Conservation (phyloP, 352 stramenopile species). For the Synura sp. region DNA sequence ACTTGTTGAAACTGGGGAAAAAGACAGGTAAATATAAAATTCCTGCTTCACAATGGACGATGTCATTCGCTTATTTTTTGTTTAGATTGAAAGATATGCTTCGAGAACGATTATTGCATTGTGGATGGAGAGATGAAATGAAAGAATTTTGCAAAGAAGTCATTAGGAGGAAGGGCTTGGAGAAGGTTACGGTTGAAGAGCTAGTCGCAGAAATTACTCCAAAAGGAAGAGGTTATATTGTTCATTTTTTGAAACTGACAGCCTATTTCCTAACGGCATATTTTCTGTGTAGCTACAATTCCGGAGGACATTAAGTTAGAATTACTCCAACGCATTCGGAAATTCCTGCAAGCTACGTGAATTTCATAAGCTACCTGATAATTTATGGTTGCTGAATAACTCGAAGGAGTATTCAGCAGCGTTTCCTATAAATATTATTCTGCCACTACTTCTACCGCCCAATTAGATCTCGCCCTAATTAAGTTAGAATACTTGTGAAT, state of each 20-base stretch:
- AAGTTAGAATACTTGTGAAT: too few relatives aligned
- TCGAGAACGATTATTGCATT: slow-evolving; percentile 72
- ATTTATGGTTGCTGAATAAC: not conserved
- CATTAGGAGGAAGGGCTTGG: slow-evolving; percentile 83
- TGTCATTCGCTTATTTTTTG: slow-evolving; percentile 40
- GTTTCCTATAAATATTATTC: too few relatives aligned
- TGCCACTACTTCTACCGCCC: too few relatives aligned
- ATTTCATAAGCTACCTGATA: not conserved
- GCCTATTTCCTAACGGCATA: not conserved
- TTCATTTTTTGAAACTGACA: not conserved
- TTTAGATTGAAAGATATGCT: slow-evolving; percentile 73
- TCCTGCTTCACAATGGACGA: not conserved
- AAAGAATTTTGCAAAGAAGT: slow-evolving; percentile 71
- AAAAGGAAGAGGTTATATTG: slow-evolving; percentile 55
- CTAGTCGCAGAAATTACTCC: slow-evolving; percentile 84
- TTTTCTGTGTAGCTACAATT: slow-evolving; percentile 58
- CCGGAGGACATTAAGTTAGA: slow-evolving; percentile 78
- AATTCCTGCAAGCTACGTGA: slow-evolving; percentile 69
- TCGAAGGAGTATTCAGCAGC: too few relatives aligned
- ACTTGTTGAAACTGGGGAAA: slow-evolving; percentile 76
- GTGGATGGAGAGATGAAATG: slow-evolving; percentile 83
- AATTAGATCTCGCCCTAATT: too few relatives aligned
- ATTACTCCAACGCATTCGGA: slow-evolving; percentile 78
- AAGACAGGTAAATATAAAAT: slow-evolving; percentile 54
- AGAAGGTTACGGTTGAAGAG: slow-evolving; percentile 89